A percentile compares a stretch with the other conserved stretches of the same genome.
Evolutionary conservation across 805 yeast species (phyloP).

Genomic region (Candida krabiensis): DNA sequence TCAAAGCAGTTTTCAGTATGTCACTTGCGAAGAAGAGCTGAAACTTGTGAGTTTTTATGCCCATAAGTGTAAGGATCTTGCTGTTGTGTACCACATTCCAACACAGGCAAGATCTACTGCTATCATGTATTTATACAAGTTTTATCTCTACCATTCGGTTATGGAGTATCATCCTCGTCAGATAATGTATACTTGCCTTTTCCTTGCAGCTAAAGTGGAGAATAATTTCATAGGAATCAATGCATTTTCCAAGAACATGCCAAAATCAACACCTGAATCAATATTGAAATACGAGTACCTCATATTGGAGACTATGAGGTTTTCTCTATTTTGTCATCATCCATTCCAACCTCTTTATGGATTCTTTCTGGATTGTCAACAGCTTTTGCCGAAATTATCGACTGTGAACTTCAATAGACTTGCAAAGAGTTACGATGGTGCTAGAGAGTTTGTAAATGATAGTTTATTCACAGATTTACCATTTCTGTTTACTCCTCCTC

Average conservation of each 20-base stretch:
- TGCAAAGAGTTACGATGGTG: slow-evolving; percentile 69
- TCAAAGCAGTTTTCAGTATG: slow-evolving; percentile 36
- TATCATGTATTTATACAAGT: slow-evolving; percentile 73
- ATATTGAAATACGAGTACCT: slow-evolving; percentile 79
- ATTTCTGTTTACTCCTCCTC: slow-evolving; percentile 89
- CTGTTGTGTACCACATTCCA: slow-evolving; percentile 76
- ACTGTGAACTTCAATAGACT: slow-evolving; percentile 58
- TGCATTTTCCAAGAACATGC: slow-evolving; percentile 69
- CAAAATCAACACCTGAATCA: slow-evolving; percentile 62
- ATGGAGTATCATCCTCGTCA: slow-evolving; percentile 88
- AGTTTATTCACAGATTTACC: slow-evolving; percentile 74
- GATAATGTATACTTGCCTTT: slow-evolving; percentile 76
- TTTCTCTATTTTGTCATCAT: slow-evolving; percentile 84
- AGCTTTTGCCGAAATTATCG: slow-evolving; percentile 45
- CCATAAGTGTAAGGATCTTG: slow-evolving; percentile 66
- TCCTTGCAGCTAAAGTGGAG: slow-evolving; percentile 90
- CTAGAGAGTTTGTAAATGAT: slow-evolving; percentile 63
- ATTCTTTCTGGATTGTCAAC: slow-evolving; percentile 86
- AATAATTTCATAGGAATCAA: slow-evolving; percentile 86
- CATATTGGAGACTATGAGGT: slow-evolving; percentile 69
- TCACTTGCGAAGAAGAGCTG: slow-evolving; percentile 69
- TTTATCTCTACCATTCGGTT: slow-evolving; percentile 76
- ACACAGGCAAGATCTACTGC: slow-evolving; percentile 90
- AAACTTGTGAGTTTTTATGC: slow-evolving; percentile 69
- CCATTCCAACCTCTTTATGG: slow-evolving; percentile 92